Evolutionary conservation across 2,329 filamentous ascomycete species (phyloP).

Genomic region (Lizonia empirigonia): DNA sequence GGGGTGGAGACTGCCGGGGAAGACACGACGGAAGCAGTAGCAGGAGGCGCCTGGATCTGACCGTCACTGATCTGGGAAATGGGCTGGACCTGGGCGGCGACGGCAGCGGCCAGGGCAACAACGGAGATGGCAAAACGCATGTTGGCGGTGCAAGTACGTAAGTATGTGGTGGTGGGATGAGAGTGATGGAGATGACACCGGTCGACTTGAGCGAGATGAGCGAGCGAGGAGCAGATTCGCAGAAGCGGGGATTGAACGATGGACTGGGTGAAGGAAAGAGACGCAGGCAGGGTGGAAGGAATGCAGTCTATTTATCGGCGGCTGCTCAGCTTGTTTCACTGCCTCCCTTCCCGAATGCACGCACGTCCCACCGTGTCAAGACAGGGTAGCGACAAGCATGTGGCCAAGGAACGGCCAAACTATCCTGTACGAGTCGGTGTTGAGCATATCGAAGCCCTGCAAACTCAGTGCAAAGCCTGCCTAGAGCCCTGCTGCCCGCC

Average conservation of each 20-base stretch:
- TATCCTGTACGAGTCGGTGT: not conserved
- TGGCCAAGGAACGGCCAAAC: slow-evolving; percentile 10
- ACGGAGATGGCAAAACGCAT: slow-evolving; percentile 43
- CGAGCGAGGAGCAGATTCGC: not conserved
- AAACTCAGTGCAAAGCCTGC: slow-evolving; percentile 1
- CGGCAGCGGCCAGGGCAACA: slow-evolving; percentile 37
- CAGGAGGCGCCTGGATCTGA: slow-evolving; percentile 43
- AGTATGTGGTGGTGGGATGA: not conserved
- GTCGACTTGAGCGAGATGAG: slow-evolving; percentile 11
- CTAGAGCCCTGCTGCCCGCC: slow-evolving; percentile 1
- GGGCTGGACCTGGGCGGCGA: slow-evolving; percentile 37
- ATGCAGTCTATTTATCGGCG: slow-evolving; percentile 22
- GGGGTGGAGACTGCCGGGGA: slow-evolving; percentile 9
- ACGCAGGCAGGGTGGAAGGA: slow-evolving; percentile 16
- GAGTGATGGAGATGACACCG: slow-evolving; percentile 13
- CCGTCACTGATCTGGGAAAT: slow-evolving; percentile 49
- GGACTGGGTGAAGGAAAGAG: slow-evolving; percentile 9
- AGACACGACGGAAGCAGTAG: not conserved
- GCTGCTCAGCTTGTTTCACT: slow-evolving; percentile 13
- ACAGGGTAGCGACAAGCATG: slow-evolving; percentile 15
- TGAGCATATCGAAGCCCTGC: slow-evolving; percentile 4
- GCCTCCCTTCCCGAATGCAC: slow-evolving; percentile 12
- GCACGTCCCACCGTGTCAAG: slow-evolving; percentile 7
- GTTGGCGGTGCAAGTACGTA: slow-evolving; percentile 25
- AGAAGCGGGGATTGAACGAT: not conserved